Base-by-base conservation (phyloP, 202 grass and related monocot genomes). In the Hordeum pubiflorum region DNA sequence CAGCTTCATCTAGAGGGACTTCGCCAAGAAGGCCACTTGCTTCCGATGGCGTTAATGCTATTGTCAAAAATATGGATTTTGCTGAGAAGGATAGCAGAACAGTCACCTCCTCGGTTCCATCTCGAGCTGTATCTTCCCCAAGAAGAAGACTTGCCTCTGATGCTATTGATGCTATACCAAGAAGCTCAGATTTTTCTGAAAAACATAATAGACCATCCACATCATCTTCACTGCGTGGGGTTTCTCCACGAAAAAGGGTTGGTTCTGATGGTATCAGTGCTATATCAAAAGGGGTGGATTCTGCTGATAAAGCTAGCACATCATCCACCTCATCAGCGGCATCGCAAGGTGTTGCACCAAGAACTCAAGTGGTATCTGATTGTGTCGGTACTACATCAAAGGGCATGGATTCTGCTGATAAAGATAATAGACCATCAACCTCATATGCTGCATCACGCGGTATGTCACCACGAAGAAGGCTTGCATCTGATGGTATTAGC, bases 111-210 rank as follows among this genome's bases (percentile, higher is more conserved):
- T 78, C 89, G 70, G 69, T 87, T 74, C 44, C 78, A 33, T 84
- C 71, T 43, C 83, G 72, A 56, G 84, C 88, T 23, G 1, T 88
- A 54, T 54, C 50, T 85, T 97, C 91, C 37, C 93, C 93, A 74
- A 79, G 89, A 73, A 91, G 90, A 76, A 83, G 73, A 58, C 78
- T 89, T 62, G 56, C 86, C 44, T 88, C 72, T 62, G 91, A 93
- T 88, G 79, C 50, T 63, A 75, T 86, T 27, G 69, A 86, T 61
- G 4, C 44, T 55, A 63, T 88, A 46, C 67, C 41, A 69, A 89
- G 79, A 72, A 88, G 59, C 73, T 38, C 69, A 0, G 68, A 76
- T 58, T 70, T 88, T 62, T 31, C 86, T 88, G 82, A 85, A 44
- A 91, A 91, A 72, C 73, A 69, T 76, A 81, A 44, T 62, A 82